Conservation (phyloP, 2,329 filamentous ascomycete genomes). For the Basipetospora chlamydospora region DNA sequence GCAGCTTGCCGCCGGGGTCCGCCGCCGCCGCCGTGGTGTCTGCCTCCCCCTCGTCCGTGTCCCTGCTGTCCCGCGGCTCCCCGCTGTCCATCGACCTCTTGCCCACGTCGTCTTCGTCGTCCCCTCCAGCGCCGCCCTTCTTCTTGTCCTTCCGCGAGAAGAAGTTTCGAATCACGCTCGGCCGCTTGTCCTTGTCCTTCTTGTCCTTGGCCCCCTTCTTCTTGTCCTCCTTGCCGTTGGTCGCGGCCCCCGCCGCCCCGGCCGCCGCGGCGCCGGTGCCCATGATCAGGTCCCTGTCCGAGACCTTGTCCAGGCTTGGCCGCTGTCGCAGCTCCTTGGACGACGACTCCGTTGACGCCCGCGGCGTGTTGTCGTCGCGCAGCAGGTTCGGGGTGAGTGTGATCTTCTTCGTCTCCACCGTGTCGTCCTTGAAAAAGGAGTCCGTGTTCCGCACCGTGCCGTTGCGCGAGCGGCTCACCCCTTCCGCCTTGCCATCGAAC, state of each 20-base stretch:
- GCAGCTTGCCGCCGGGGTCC: conserved; percentile 28
- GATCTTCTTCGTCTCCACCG: conserved; percentile 90
- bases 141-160: conserved; percentile 51
- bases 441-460: conserved; percentile 83
- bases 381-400: conserved; percentile 86
- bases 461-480: conserved; percentile 55
- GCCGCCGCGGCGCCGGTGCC: too few species aligned
- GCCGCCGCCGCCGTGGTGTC: conserved; percentile 57
- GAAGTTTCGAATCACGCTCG: conserved; percentile 42
- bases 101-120: conserved; percentile 21
- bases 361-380: conserved; percentile 56
- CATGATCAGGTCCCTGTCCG: conserved; percentile 32
- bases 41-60: conserved; percentile 24
- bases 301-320: conserved; percentile 60
- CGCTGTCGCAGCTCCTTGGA: conserved; percentile 38
- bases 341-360: conserved; percentile 36
- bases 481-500: conserved; percentile 38
- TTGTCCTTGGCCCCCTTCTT: conserved; percentile 57
- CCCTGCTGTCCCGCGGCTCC: conserved; percentile 4
- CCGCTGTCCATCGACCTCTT: conserved; percentile 10
- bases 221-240: conserved; percentile 62
- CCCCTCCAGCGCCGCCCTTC: conserved; percentile 37
- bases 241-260: conserved; percentile 42
- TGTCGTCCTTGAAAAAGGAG: conserved; percentile 96
- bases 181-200: conserved; percentile 55